A percentile compares a stretch with the other conserved stretches of the same genome.
phyloP scores from a whole-genome alignment of 148 eudicot species.

The Rhododendron ferrugineum region DNA sequence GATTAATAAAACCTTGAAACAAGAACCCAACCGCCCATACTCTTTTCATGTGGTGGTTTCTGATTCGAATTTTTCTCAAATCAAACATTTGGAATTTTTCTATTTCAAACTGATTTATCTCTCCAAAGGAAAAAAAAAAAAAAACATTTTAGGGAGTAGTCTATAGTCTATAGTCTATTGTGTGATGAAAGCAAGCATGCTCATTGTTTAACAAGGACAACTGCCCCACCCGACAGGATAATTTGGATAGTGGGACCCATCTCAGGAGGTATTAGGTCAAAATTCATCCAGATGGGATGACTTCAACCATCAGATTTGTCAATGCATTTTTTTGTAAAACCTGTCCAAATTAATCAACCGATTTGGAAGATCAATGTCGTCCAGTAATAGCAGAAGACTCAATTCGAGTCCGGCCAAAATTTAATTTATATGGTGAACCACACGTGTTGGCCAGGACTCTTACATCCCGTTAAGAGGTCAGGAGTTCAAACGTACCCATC shows the following conservation, averaged over 20 bases:
- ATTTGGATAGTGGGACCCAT: background rate
- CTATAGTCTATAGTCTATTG: background rate
- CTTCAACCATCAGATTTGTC: background rate
- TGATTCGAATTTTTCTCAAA: background rate
- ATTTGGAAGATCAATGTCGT: background rate
- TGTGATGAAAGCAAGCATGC: background rate
- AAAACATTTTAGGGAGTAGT: background rate
- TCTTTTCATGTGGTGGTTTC: background rate
- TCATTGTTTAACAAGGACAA: background rate
- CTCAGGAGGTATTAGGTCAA: background rate
- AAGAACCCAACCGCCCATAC: background rate
- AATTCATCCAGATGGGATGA: conserved; percentile 1
- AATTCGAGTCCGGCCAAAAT: too few relatives aligned
- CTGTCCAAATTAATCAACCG: background rate
- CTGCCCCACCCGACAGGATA: background rate
- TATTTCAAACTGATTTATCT: too few relatives aligned
- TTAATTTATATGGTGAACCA: too few relatives aligned
- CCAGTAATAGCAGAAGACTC: too few relatives aligned
- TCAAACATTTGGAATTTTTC: too few relatives aligned
- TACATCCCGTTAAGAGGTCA: too few relatives aligned
- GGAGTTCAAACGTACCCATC: too few relatives aligned
- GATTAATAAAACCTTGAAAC: too few relatives aligned
- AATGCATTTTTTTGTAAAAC: background rate
- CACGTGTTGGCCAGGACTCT: too few relatives aligned
- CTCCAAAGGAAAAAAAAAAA: too few relatives aligned